Conservation (phyloP, 805 yeast species). For the Brettanomyces sp. region DNA sequence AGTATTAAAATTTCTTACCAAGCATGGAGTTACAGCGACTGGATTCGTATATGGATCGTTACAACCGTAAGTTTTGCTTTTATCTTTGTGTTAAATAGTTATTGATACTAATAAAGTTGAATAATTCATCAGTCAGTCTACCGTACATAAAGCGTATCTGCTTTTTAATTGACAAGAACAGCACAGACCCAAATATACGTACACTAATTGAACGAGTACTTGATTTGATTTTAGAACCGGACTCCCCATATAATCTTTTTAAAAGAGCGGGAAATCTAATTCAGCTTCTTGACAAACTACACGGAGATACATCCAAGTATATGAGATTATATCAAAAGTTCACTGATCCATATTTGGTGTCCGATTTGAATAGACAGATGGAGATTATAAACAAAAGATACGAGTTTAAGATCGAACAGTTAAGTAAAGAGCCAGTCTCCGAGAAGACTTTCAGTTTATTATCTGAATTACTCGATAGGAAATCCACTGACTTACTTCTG, state of each 20-base stretch:
- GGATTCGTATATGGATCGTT: background rate
- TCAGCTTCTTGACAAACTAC: background rate
- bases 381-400: background rate
- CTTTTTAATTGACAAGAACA: constrained; percentile 10
- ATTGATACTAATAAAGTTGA: no score
- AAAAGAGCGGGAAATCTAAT: constrained; percentile 11
- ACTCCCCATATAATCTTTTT: constrained; percentile 8
- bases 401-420: background rate
- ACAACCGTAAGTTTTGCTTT: background rate
- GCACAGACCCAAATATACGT: constrained; percentile 2
- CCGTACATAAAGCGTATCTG: constrained; percentile 12
- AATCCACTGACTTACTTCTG: constrained; percentile 11
- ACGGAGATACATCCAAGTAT: background rate
- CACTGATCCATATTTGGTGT: background rate
- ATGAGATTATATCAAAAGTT: constrained; percentile 1
- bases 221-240: constrained; percentile 8
- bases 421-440: background rate
- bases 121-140: constrained; percentile 6
- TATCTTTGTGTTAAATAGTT: background rate
- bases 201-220: constrained; percentile 6
- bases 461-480: constrained; percentile 6
- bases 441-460: constrained; percentile 6
- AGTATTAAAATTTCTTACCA: background rate
- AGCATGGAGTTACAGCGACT: background rate
- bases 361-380: constrained; percentile 1